These are phyloP conservation scores for Volvariella surrecta DNA, from an alignment of 1,284 basidiomycete species.

Conservation along the genomic window DNA sequence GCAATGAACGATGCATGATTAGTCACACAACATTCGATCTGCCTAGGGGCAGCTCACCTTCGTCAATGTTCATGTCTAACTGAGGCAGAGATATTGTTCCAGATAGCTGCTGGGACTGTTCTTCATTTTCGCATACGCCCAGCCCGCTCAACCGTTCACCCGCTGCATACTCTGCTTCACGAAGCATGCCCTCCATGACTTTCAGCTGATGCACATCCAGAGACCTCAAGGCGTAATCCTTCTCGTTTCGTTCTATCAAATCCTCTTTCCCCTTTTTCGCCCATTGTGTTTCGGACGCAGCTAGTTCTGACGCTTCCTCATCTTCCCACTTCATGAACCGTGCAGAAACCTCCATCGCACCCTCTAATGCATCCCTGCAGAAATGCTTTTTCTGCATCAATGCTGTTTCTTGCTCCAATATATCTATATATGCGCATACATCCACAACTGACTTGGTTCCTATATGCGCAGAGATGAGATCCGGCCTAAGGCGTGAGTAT, in stretches of 20 bases:
- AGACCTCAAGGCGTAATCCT: conserved; percentile 26
- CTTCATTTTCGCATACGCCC: too few species aligned
- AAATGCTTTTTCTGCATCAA: conserved; percentile 5
- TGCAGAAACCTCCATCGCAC: conserved; percentile 51
- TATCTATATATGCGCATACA: conserved; percentile 51
- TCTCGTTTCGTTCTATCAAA: background rate
- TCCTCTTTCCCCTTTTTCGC: conserved; percentile 11
- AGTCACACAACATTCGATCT: too few species aligned
- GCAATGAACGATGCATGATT: too few species aligned
- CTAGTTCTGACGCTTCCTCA: conserved; percentile 30
- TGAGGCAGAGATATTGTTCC: too few species aligned
- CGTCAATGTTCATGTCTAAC: too few species aligned
- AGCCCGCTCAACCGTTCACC: too few species aligned
- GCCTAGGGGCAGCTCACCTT: too few species aligned
- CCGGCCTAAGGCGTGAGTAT: conserved; percentile 62
- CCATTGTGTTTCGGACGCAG: conserved; percentile 23
- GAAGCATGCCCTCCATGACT: conserved; percentile 39
- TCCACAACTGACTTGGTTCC: conserved; percentile 53
- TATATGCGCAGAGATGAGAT: conserved; percentile 60
- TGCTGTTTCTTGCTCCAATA: conserved; percentile 31
- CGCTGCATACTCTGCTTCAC: conserved; percentile 23
- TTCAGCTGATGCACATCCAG: conserved; percentile 29
- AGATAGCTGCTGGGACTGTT: background rate
- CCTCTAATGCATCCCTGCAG: conserved; percentile 18
- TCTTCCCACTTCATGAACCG: conserved; percentile 59